Evolutionary conservation across 2,329 filamentous ascomycete genomes (phyloP), one percentile per base, ranked within the genome.

Genomic region (Ophiocordyceps camponoti-leonardi): DNA sequence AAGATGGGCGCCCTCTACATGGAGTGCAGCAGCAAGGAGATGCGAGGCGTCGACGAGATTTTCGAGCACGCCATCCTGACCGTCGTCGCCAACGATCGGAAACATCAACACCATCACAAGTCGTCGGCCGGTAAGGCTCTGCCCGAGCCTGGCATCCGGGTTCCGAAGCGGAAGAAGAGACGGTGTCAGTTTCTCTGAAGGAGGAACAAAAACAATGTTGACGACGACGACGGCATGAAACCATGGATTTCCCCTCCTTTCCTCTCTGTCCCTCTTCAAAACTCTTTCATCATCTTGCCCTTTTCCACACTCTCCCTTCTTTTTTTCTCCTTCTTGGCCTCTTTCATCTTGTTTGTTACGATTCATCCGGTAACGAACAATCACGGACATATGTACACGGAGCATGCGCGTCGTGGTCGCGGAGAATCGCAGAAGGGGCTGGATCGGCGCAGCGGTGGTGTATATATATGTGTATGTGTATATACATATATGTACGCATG

Each of bases 11-110:
- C 92, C 13, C 75, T 81, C 58, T 98, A 98, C 68, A 90, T 94
- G 77, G 92, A 98, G 68, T 98, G 92, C 73, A 94, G 87, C 61
- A 94, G 86, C 65, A 96, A 96, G 67, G 92, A 95, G 66, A 92
- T 94, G 82, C 79, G 74, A 45, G 92, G 92, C 47, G 90, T 98
- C 42, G 86, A 96, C 61, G 90, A 96, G 58, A 92, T 96, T 59
- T 98, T 98, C 65, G 83, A 93, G 62, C 73, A 79, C 50, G 92
- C 92, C 46, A 88, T 98, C 59, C 78, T 88, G 57, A 90, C 84
- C 44, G 87, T 92, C 30, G 86, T 98, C 26, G 79, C 82, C 52
- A 85, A 87, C 56, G 86, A 87, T 60, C 67, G 71, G 56, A 79
- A 79, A 60, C 80, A 28, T 11, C 26, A 28, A 28, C 26, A 28